Percentiles rank a stretch among this genome's conserved stretches.
Evolutionary conservation across 192 early-diverging fungal genomes (phyloP).

Genomic region (Linnemannia schmuckeri): DNA sequence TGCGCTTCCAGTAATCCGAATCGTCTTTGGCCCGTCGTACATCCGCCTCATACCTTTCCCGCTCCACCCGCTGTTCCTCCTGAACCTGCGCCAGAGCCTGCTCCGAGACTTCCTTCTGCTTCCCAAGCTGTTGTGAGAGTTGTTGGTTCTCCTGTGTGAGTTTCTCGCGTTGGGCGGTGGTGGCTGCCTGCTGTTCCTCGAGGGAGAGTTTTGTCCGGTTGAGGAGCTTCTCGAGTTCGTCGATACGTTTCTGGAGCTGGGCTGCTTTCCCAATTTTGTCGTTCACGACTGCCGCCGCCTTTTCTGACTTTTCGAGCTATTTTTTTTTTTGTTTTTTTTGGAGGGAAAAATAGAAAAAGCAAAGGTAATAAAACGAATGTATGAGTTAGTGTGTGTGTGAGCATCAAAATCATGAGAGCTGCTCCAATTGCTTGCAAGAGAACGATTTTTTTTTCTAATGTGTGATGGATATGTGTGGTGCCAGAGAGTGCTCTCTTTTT

Average conservation of each 20-base stretch:
- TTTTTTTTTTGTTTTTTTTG: neutral
- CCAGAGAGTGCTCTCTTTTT: neutral
- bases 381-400: slow-evolving; percentile 4
- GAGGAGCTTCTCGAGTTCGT: slow-evolving; percentile 34
- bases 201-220: slow-evolving; percentile 18
- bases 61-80: neutral
- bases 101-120: slow-evolving; percentile 14
- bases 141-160: slow-evolving; percentile 20
- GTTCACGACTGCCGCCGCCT: slow-evolving; percentile 17
- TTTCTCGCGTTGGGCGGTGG: neutral
- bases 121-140: slow-evolving; percentile 11
- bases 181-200: slow-evolving; percentile 31
- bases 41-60: slow-evolving; percentile 7
- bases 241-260: slow-evolving; percentile 37
- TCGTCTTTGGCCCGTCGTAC: slow-evolving; percentile 12
- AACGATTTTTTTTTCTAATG: no score
- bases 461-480: neutral
- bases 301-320: slow-evolving; percentile 56
- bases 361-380: neutral
- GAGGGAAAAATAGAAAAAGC: slow-evolving; percentile 1
- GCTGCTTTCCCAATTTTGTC: slow-evolving; percentile 34
- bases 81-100: slow-evolving; percentile 1
- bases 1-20: slow-evolving; percentile 27
- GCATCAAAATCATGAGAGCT: slow-evolving; percentile 5
- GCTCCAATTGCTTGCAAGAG: neutral